Conservation (phyloP, 495 filamentous ascomycete species). For the Penicillium egyptiacum region DNA sequence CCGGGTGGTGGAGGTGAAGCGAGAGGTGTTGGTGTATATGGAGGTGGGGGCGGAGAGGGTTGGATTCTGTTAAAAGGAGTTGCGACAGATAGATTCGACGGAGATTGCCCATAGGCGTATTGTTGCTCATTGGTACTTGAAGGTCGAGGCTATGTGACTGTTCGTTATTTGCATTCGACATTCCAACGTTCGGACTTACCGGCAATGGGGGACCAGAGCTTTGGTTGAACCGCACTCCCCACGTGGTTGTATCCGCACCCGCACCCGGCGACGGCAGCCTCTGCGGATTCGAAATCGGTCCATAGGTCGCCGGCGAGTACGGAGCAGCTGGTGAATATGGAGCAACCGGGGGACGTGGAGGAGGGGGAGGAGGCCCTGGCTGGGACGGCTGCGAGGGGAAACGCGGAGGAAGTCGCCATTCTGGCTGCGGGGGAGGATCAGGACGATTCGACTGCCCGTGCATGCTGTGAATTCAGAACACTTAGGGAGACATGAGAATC, state of each 20-base stretch:
- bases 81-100: conserved; percentile 13
- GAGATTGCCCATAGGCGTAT: conserved; percentile 24
- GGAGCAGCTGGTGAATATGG: conserved; percentile 38
- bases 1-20: conserved; percentile 25
- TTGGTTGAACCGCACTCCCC: conserved; percentile 50
- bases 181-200: conserved; percentile 34
- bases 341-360: conserved; percentile 18
- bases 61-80: conserved; percentile 23
- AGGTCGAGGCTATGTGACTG: conserved; percentile 39
- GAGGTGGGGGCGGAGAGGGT: conserved; percentile 24
- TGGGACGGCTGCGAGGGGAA: conserved; percentile 21
- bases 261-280: conserved; percentile 27
- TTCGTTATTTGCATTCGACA: conserved; percentile 3
- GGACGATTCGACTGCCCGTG: conserved; percentile 26
- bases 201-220: conserved; percentile 45
- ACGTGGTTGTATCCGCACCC: conserved; percentile 37
- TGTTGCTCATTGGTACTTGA: conserved; percentile 35
- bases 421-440: conserved; percentile 35
- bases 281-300: conserved; percentile 32
- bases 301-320: conserved; percentile 46
- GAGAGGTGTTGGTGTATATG: conserved; percentile 27
- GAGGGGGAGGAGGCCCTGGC: conserved; percentile 16
- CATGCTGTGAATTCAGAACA: conserved; percentile 19
- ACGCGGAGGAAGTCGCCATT: conserved; percentile 42
- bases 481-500: not conserved